Evolutionary conservation across 2,329 filamentous ascomycete species (phyloP).

Genomic region (Pseudomassariella vexata): DNA sequence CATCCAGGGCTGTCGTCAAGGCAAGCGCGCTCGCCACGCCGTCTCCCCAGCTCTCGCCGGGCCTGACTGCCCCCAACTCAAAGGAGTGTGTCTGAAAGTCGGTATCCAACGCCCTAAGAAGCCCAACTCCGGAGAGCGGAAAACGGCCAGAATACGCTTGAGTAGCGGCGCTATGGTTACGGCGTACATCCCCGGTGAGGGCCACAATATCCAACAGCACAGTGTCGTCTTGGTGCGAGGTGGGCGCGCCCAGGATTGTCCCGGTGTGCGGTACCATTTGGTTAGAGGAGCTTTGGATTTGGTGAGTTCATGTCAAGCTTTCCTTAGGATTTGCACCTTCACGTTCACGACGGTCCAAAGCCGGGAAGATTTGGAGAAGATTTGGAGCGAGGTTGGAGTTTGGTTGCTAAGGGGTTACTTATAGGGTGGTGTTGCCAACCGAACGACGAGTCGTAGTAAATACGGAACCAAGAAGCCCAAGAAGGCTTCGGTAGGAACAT

Average conservation of each 20-base stretch:
- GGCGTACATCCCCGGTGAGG: conserved; percentile 94
- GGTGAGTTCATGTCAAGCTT: conserved; percentile 49
- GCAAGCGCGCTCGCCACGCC: conserved; percentile 76
- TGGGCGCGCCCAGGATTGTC: conserved; percentile 92
- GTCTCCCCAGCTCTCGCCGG: conserved; percentile 77
- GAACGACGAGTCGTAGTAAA: conserved; percentile 83
- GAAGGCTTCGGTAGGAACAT: conserved; percentile 54
- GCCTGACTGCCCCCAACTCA: conserved; percentile 70
- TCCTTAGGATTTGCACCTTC: conserved; percentile 3
- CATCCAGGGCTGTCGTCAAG: conserved; percentile 64
- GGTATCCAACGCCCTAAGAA: conserved; percentile 96
- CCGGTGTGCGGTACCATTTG: conserved; percentile 93
- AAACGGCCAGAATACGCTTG: conserved; percentile 86
- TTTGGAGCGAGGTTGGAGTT: not conserved
- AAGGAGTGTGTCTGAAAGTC: conserved; percentile 93
- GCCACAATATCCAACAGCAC: conserved; percentile 98
- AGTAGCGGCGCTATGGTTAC: conserved; percentile 83
- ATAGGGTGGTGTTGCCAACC: conserved; percentile 83
- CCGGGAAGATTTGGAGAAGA: not conserved
- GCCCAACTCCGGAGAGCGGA: conserved; percentile 94
- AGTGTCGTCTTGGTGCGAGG: conserved; percentile 94
- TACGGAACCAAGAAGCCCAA: conserved; percentile 99
- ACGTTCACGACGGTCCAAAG: not conserved
- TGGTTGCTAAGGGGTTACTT: conserved; percentile 18
- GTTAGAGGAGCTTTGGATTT: conserved; percentile 89